Evolutionary conservation across 176 grass and related monocot genomes (phyloP).

Genomic region (Carex scoparia): DNA sequence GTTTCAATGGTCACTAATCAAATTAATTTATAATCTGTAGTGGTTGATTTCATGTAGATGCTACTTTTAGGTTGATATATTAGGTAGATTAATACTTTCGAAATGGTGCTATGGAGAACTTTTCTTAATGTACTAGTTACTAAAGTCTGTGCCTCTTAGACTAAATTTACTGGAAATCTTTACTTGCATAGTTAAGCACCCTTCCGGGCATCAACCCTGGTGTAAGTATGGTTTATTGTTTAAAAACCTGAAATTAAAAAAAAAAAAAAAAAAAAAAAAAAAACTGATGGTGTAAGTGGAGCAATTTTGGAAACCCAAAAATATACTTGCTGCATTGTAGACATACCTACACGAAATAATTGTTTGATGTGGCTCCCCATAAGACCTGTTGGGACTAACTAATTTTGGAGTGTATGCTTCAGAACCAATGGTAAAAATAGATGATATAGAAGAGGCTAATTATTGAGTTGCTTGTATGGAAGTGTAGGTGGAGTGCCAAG

Average conservation of each 20-base stretch:
- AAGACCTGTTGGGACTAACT: background rate
- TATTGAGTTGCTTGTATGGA: background rate
- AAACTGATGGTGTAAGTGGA: background rate
- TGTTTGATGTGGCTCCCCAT: background rate
- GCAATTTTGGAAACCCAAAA: background rate
- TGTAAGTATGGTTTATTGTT: background rate
- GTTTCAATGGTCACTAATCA: background rate
- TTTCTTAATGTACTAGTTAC: background rate
- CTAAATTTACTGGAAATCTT: background rate
- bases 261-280: no score
- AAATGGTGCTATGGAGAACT: background rate
- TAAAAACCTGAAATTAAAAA: background rate
- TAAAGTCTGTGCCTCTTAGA: background rate
- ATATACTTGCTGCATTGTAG: background rate
- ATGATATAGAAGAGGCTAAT: background rate
- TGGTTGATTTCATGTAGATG: background rate
- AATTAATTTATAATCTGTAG: background rate
- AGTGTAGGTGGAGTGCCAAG: conserved; percentile 17
- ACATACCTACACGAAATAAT: background rate
- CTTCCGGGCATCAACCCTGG: background rate
- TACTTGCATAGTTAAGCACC: background rate
- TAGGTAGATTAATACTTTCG: background rate
- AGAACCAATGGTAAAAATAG: background rate
- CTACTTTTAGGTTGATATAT: background rate
- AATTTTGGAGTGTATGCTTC: background rate